Evolutionary conservation across 371 early-diverging fungal species (phyloP), one percentile per base, ranked within the genome.

Genomic region (Phascolomyces articulosus): DNA sequence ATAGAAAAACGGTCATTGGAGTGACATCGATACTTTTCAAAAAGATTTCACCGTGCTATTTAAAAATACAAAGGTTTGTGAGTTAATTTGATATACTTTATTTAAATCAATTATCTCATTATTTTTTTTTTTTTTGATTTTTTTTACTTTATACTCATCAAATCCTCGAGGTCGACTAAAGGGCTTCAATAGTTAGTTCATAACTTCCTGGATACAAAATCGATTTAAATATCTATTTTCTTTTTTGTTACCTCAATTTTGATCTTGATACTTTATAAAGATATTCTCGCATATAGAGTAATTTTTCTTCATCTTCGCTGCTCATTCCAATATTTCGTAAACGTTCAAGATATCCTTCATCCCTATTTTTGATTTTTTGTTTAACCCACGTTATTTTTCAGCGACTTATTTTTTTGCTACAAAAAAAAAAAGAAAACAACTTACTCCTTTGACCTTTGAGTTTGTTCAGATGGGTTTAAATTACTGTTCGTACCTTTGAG

Each of bases 271-370:
- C 80, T 69, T 93, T 95, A 63, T 81, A 89, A 18, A 92, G 86
- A 64, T 90, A 93, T 49, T 93, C 90, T 60, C 93, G 84, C 89
- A 95, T 86, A 13, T 77, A 79, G 23, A 77, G 68, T 7, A 94
- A 79, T 58, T 90, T 92, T 58, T 85, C 86, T 72, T 90, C 91
- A 63, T 94, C 94, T 27, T 93, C 92, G 8, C 71, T 69, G 1
- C 90, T 82, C 92, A 94, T 92, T 2, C 93, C 93, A n/a, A 91
- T 73, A 16, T 80, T 82, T 20, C 89, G 75, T 21, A 93, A 69
- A 15, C 86, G 79, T 21, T 85, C 84, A 24, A 92, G 58, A 53
- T 80, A 79, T 4, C 74, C 57, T 40, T 84, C 82, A 64, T 89
- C 89, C 21, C 89, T 88, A 60, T 15, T 63, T 28, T 18, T 31